These are phyloP conservation scores for Blastocystis sp. DNA, from an alignment of 352 stramenopile species.

Conservation along the genomic window DNA sequence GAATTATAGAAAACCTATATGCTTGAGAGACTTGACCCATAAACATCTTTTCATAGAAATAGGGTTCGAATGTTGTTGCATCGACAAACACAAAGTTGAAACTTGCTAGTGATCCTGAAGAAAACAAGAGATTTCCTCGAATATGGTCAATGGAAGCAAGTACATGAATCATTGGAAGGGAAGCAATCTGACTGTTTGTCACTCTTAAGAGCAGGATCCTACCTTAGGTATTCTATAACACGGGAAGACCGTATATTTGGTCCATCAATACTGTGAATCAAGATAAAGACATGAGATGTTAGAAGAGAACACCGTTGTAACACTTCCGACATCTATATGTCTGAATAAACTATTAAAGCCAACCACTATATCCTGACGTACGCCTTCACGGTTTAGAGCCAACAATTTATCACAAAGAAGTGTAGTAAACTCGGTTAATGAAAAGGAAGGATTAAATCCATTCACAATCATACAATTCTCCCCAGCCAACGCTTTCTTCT, in stretches of 20 bases:
- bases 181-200: neutral
- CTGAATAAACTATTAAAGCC: neutral
- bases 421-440: neutral
- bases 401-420: neutral
- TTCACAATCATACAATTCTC: slow-evolving; percentile 8
- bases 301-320: neutral
- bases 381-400: neutral
- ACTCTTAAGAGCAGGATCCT: too few relatives aligned
- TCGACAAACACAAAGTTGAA: slow-evolving; percentile 47
- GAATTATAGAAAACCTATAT: neutral
- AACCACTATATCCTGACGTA: neutral
- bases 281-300: neutral
- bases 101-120: neutral
- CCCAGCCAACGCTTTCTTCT: neutral
- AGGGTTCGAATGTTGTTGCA: slow-evolving; percentile 44
- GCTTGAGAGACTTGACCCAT: neutral
- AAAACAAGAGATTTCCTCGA: slow-evolving; percentile 30
- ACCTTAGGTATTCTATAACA: neutral
- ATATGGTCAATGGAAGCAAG: slow-evolving; percentile 55
- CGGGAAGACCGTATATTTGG: neutral
- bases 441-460: slow-evolving; percentile 30
- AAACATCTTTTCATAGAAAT: slow-evolving; percentile 46
- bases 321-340: neutral
- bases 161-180: neutral
- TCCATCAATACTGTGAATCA: slow-evolving; percentile 38